A percentile compares a stretch with the other conserved stretches of the same genome.
Evolutionary conservation across 2,329 filamentous ascomycete genomes (phyloP).

Genomic region (Rutstroemia sydowiana): DNA sequence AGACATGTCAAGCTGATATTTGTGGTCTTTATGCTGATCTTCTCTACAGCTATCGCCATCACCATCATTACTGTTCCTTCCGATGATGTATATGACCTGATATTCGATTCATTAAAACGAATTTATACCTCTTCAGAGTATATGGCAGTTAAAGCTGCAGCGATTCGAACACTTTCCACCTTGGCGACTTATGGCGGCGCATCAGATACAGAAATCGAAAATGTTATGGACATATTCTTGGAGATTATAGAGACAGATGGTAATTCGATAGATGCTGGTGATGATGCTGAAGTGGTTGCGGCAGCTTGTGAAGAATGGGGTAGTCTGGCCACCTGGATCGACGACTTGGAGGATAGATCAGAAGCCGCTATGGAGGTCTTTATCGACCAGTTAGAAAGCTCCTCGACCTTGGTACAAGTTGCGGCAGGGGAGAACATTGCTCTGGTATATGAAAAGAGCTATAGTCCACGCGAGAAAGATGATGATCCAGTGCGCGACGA

Average conservation of each 20-base stretch:
- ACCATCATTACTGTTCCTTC: slow-evolving; percentile 56
- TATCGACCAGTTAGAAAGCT: slow-evolving; percentile 61
- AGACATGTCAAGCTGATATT: slow-evolving; percentile 3
- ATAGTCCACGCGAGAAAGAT: slow-evolving; percentile 38
- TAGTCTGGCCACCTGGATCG: slow-evolving; percentile 56
- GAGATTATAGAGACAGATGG: slow-evolving; percentile 65
- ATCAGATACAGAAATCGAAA: slow-evolving; percentile 50
- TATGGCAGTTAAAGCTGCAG: slow-evolving; percentile 50
- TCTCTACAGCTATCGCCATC: slow-evolving; percentile 46
- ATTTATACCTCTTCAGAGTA: slow-evolving; percentile 54
- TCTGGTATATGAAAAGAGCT: slow-evolving; percentile 60
- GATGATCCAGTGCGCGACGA: slow-evolving; percentile 38
- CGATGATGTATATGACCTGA: slow-evolving; percentile 51
- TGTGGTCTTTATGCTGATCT: neutral
- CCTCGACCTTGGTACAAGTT: slow-evolving; percentile 54
- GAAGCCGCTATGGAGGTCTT: slow-evolving; percentile 60
- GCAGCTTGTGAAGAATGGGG: slow-evolving; percentile 65
- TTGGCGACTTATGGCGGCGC: slow-evolving; percentile 60
- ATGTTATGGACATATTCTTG: slow-evolving; percentile 59
- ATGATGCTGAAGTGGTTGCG: slow-evolving; percentile 53
- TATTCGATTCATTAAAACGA: slow-evolving; percentile 48
- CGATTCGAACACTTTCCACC: slow-evolving; percentile 57
- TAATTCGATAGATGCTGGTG: slow-evolving; percentile 51
- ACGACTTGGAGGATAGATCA: slow-evolving; percentile 57
- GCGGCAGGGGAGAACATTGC: slow-evolving; percentile 68